Evolutionary conservation across 768 basidiomycete genomes (phyloP).

Genomic region (Mycena indigotica): DNA sequence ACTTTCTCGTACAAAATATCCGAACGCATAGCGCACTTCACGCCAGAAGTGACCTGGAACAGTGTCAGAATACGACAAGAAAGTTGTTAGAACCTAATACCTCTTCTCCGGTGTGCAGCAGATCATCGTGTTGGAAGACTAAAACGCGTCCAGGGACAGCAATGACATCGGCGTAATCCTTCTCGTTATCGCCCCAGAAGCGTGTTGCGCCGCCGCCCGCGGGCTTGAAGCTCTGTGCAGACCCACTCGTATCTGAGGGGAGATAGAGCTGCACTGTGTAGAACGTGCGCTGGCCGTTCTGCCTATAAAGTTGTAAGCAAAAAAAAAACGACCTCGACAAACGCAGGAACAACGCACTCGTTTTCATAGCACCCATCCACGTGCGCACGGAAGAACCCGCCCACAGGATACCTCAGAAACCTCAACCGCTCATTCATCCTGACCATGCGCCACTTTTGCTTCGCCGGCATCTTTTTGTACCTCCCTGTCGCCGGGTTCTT

Average conservation of each 20-base stretch:
- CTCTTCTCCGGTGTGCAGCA: conserved; percentile 18
- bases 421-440: conserved; percentile 20
- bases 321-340: background rate
- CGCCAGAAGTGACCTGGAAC: conserved; percentile 7
- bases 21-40: conserved; percentile 16
- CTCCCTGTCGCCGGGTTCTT: background rate
- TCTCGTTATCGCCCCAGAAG: conserved; percentile 3
- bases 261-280: conserved; percentile 22
- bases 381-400: conserved; percentile 15
- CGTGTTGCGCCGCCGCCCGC: conserved; percentile 17
- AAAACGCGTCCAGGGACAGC: conserved; percentile 12
- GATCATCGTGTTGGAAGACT: conserved; percentile 18
- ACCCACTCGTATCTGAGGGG: conserved; percentile 14
- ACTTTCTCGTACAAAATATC: conserved; percentile 22
- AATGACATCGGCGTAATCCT: conserved; percentile 15
- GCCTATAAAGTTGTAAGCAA: background rate
- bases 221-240: conserved; percentile 12
- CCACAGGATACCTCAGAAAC: conserved; percentile 15
- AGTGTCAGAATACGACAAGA: background rate
- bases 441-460: conserved; percentile 23
- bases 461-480: background rate
- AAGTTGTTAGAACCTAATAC: background rate
- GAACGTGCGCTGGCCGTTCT: conserved; percentile 13
- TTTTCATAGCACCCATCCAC: conserved; percentile 5
- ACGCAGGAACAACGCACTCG: background rate